Evolutionary conservation across 108 stramenopile genomes (phyloP).

Genomic region (Nitzschia sp.): DNA sequence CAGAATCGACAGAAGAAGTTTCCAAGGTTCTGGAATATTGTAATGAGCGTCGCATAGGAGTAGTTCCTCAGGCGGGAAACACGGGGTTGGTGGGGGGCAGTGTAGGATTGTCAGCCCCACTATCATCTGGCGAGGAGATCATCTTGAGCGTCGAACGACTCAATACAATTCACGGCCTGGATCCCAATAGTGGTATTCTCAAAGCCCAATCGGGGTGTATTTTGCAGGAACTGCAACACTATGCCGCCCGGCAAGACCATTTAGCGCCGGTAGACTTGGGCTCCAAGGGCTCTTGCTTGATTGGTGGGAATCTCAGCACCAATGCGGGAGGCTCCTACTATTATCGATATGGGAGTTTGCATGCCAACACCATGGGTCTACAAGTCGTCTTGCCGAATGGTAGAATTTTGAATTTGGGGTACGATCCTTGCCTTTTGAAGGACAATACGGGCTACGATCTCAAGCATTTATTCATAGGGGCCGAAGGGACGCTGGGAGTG

Average conservation of each 20-base stretch:
- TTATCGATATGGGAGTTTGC: conserved; percentile 82
- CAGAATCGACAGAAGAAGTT: conserved; percentile 71
- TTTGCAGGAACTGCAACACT: conserved; percentile 81
- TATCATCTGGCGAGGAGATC: conserved; percentile 64
- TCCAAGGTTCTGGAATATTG: conserved; percentile 88
- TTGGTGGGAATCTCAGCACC: conserved; percentile 96
- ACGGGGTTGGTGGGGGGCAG: conserved; percentile 95
- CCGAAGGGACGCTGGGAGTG: conserved; percentile 89
- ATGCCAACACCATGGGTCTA: conserved; percentile 91
- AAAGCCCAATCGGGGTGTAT: conserved; percentile 92
- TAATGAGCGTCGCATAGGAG: conserved; percentile 59
- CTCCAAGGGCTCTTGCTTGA: conserved; percentile 93
- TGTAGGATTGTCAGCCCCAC: conserved; percentile 48
- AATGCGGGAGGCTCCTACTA: conserved; percentile 94
- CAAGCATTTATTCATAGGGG: conserved; percentile 94
- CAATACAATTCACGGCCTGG: conserved; percentile 73
- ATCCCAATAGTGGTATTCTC: conserved; percentile 74
- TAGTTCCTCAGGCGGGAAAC: conserved; percentile 96
- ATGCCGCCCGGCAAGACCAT: conserved; percentile 50
- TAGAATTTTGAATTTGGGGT: conserved; percentile 67
- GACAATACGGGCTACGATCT: conserved; percentile 97
- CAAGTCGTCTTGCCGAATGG: conserved; percentile 93
- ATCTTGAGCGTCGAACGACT: conserved; percentile 66
- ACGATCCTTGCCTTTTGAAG: conserved; percentile 71
- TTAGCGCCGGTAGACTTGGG: conserved; percentile 94